Percentiles rank a stretch among this genome's conserved stretches.
Evolutionary conservation across 768 basidiomycete genomes (phyloP).

Genomic region (Boletus subparvulus): DNA sequence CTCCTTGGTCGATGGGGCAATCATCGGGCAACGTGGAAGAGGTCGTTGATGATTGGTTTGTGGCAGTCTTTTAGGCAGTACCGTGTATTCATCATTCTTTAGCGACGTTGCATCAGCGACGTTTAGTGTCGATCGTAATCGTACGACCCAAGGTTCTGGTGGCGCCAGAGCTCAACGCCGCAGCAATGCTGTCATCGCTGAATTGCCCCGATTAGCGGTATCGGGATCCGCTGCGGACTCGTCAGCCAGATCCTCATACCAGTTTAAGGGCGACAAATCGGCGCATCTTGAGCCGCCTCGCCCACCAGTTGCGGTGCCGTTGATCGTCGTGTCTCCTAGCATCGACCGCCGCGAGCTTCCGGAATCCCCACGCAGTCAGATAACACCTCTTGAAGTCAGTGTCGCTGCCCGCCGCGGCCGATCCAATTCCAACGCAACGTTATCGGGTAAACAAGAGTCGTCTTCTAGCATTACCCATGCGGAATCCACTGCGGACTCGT

Average conservation of each 20-base stretch:
- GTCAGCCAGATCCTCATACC: background rate
- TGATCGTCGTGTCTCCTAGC: slow-evolving; percentile 2
- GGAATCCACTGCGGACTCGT: background rate
- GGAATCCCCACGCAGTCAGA: background rate
- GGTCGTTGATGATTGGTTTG: slow-evolving; percentile 9
- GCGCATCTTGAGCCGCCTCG: background rate
- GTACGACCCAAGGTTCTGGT: background rate
- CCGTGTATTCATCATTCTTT: background rate
- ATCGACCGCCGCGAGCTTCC: background rate
- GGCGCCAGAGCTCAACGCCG: background rate
- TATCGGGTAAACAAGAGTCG: background rate
- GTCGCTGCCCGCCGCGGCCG: background rate
- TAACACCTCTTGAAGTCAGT: background rate
- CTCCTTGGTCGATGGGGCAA: background rate
- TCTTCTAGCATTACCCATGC: too few relatives aligned
- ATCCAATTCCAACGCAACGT: background rate
- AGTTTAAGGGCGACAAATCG: background rate
- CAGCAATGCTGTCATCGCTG: background rate
- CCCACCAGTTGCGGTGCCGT: background rate
- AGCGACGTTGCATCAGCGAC: slow-evolving; percentile 3
- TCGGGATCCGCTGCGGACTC: background rate
- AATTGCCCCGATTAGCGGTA: background rate
- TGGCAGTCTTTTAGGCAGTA: background rate
- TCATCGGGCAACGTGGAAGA: background rate
- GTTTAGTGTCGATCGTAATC: background rate